A percentile compares a stretch with the other conserved stretches of the same genome.
These are phyloP conservation scores for Thelonectria discophora DNA, from an alignment of 2,329 filamentous ascomycete species.

Conservation along the genomic window DNA sequence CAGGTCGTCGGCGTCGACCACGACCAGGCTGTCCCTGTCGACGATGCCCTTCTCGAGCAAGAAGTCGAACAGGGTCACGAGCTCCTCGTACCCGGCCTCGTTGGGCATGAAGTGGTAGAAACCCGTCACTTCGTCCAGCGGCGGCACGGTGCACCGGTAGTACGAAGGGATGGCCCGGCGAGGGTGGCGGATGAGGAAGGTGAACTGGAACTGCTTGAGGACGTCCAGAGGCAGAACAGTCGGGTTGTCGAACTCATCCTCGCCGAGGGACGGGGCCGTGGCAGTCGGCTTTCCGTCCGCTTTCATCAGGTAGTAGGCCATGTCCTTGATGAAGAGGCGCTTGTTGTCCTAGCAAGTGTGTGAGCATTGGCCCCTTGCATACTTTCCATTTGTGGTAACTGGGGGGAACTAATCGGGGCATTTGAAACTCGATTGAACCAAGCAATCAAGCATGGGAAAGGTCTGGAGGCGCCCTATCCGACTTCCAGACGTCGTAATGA, in stretches of 20 bases:
- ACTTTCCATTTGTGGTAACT: not conserved
- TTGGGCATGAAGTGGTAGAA: constrained; percentile 87
- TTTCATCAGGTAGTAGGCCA: constrained; percentile 89
- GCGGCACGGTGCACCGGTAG: constrained; percentile 92
- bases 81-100: constrained; percentile 91
- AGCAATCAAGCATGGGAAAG: not conserved
- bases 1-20: constrained; percentile 93
- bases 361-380: constrained; percentile 34
- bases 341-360: constrained; percentile 70
- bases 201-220: constrained; percentile 87
- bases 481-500: constrained; percentile 3
- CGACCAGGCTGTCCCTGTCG: constrained; percentile 78
- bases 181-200: constrained; percentile 97
- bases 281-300: constrained; percentile 72
- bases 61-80: constrained; percentile 88
- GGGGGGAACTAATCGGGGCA: not conserved
- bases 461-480: not conserved
- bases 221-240: constrained; percentile 81
- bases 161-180: constrained; percentile 90
- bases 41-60: constrained; percentile 74
- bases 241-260: constrained; percentile 75
- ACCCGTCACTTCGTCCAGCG: constrained; percentile 81
- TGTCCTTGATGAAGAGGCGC: constrained; percentile 97
- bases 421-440: not conserved
- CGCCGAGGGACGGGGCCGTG: constrained; percentile 83